Evolutionary conservation across 441 rosid genomes (phyloP).

Genomic region (Erodium moschatum): DNA sequence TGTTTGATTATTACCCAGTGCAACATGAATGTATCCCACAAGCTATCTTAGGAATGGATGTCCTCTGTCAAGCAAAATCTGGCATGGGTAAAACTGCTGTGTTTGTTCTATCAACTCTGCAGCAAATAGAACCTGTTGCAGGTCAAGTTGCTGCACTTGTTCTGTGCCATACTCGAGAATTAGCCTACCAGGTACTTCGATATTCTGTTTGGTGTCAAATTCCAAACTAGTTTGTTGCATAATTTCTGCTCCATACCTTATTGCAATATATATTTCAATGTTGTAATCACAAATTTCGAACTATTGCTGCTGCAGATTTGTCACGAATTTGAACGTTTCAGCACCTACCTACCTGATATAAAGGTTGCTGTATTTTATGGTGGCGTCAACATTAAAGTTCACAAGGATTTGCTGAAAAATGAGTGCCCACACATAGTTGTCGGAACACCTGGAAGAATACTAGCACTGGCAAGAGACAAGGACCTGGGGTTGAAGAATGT

Average conservation of each 20-base stretch:
- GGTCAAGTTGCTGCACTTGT: constrained; percentile 96
- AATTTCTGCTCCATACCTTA: too few species aligned
- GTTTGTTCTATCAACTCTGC: constrained; percentile 77
- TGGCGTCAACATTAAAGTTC: constrained; percentile 81
- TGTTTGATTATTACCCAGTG: constrained; percentile 76
- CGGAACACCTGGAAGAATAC: constrained; percentile 92
- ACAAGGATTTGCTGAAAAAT: constrained; percentile 84
- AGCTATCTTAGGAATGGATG: constrained; percentile 47
- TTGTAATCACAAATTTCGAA: neutral
- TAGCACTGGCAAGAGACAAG: constrained; percentile 82
- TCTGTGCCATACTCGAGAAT: constrained; percentile 88
- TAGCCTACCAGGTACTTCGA: constrained; percentile 74
- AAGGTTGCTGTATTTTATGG: constrained; percentile 94
- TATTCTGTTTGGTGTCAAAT: neutral
- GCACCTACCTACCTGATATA: constrained; percentile 74
- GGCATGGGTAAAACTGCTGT: constrained; percentile 99
- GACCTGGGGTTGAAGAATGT: constrained; percentile 94
- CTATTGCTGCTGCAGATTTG: constrained; percentile 50
- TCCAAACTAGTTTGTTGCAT: too few species aligned
- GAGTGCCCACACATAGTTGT: constrained; percentile 98
- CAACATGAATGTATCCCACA: constrained; percentile 99
- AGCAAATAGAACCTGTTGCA: constrained; percentile 81
- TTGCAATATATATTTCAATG: too few species aligned
- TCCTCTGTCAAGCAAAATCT: constrained; percentile 82
- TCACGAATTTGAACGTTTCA: constrained; percentile 93